A percentile compares a stretch with the other conserved stretches of the same genome.
Conservation (phyloP, 2,329 filamentous ascomycete species). For the Trichophyton equinum region DNA sequence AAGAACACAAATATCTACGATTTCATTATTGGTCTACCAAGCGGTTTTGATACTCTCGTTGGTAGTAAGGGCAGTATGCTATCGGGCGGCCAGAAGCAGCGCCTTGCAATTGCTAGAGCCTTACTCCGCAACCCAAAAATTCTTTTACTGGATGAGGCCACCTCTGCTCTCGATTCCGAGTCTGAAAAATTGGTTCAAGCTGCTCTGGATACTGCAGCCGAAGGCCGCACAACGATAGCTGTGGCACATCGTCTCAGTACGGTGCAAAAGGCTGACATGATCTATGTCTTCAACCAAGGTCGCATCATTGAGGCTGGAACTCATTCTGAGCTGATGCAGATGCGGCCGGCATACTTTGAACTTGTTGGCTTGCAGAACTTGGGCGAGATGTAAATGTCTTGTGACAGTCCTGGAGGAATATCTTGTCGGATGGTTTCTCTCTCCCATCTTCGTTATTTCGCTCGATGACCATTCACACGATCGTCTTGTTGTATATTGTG, state of each 20-base stretch:
- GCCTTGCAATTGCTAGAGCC: neutral
- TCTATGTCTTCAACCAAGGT: neutral
- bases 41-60: neutral
- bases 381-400: neutral
- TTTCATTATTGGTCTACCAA: constrained; percentile 45
- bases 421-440: neutral
- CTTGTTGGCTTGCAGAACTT: neutral
- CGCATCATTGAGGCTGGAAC: neutral
- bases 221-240: neutral
- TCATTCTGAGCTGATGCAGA: neutral
- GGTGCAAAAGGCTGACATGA: neutral
- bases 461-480: neutral
- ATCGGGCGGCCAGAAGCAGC: neutral
- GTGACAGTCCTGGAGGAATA: neutral
- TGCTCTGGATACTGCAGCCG: neutral
- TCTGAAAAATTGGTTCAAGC: neutral
- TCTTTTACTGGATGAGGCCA: neutral
- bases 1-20: constrained; percentile 82
- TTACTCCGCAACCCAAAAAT: neutral
- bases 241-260: neutral
- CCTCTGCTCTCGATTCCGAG: neutral
- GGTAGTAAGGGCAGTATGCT: neutral
- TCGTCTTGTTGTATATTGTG: neutral
- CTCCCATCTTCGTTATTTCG: neutral
- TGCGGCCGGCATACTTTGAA: neutral